Percentiles rank a stretch among this genome's conserved stretches.
These are phyloP conservation scores for Chrysanthemum lavandulifolium DNA, from an alignment of 129 eudicot genomes.

Conservation along the genomic window DNA sequence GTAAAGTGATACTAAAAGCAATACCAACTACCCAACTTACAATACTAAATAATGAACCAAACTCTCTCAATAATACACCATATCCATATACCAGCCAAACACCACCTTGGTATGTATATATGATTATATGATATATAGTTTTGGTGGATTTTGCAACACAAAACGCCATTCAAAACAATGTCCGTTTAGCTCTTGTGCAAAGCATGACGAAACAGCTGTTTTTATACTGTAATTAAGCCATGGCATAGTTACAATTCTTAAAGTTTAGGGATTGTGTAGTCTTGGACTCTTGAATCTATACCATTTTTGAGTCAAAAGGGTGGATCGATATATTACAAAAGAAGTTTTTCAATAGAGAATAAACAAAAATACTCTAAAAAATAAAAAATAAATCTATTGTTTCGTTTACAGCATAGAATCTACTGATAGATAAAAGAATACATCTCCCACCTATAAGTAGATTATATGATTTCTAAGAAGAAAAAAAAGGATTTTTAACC, in stretches of 20 bases:
- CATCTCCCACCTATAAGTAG: constrained; percentile 23
- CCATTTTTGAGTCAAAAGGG: too few species aligned
- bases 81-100: too few species aligned
- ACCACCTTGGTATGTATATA: too few species aligned
- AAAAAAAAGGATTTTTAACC: neutral
- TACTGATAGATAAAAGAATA: constrained; percentile 19
- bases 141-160: too few species aligned
- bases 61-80: too few species aligned
- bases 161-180: neutral
- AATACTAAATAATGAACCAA: too few species aligned
- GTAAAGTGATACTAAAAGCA: too few species aligned
- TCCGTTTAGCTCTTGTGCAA: neutral
- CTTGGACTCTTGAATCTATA: neutral
- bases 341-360: neutral
- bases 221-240: too few species aligned
- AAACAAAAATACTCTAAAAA: constrained; percentile 2
- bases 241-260: too few species aligned
- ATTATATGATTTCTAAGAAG: constrained; percentile 16
- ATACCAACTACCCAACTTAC: too few species aligned
- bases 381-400: constrained; percentile 11
- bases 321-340: neutral
- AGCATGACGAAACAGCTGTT: neutral
- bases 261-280: neutral
- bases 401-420: constrained; percentile 23
- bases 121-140: too few species aligned